phyloP scores from a whole-genome alignment of 768 basidiomycete genomes.

The Dentipellis fragilis region DNA sequence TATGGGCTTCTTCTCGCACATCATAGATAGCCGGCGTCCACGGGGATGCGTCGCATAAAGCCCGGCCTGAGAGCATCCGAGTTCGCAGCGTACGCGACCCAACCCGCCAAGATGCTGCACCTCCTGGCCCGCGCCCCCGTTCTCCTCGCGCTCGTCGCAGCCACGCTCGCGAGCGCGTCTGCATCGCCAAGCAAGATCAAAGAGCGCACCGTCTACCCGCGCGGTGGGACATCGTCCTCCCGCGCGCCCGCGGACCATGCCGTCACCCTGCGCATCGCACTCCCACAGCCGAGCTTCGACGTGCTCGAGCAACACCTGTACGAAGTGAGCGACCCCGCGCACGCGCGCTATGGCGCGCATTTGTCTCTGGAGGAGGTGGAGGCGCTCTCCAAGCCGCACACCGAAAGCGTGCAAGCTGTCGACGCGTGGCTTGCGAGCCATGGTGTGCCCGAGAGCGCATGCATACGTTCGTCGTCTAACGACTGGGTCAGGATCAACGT shows the following conservation, averaged over 20 bases:
- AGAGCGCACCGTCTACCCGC: conserved; percentile 35
- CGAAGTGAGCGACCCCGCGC: conserved; percentile 17
- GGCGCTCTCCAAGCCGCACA: conserved; percentile 42
- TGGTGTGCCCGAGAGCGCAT: conserved; percentile 37
- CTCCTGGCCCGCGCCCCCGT: neutral
- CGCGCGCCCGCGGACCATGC: conserved; percentile 34
- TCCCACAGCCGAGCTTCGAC: conserved; percentile 15
- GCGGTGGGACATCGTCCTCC: conserved; percentile 34
- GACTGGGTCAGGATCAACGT: conserved; percentile 52
- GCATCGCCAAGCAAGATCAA: conserved; percentile 26
- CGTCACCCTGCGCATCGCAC: conserved; percentile 36
- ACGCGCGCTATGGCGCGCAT: conserved; percentile 17
- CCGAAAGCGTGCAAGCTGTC: conserved; percentile 36
- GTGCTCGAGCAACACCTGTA: conserved; percentile 16
- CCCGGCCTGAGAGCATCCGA: too few relatives aligned
- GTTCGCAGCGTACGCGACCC: neutral
- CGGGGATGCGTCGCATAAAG: too few relatives aligned
- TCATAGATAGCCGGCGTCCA: too few relatives aligned
- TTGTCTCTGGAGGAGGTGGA: conserved; percentile 54
- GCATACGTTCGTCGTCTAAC: conserved; percentile 43
- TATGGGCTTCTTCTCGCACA: too few relatives aligned
- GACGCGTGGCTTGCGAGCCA: conserved; percentile 43
- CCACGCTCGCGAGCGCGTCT: too few relatives aligned
- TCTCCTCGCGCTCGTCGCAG: neutral
- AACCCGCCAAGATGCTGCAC: neutral